Evolutionary conservation across 2,329 filamentous ascomycete genomes (phyloP).

Genomic region (Stagonosporopsis vannaccii): DNA sequence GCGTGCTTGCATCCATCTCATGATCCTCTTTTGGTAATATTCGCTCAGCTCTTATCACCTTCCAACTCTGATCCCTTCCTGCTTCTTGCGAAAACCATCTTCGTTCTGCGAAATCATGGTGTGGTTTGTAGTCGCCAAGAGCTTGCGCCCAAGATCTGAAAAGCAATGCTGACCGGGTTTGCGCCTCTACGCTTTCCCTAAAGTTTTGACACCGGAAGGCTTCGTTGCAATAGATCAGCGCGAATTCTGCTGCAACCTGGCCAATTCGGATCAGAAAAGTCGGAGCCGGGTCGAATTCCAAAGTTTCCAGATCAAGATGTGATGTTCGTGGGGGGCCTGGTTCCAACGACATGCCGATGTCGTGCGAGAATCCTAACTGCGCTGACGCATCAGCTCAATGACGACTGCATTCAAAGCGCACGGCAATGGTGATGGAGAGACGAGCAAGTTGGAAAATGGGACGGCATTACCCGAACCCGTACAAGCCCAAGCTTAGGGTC

Average conservation of each 20-base stretch:
- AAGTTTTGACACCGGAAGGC: constrained; percentile 25
- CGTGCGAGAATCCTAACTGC: background rate
- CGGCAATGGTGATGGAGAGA: background rate
- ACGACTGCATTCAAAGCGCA: background rate
- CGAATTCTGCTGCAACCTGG: constrained; percentile 21
- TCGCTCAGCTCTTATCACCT: constrained; percentile 24
- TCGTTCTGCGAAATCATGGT: constrained; percentile 23
- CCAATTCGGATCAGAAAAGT: constrained; percentile 33
- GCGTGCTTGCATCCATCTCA: background rate
- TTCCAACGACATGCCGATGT: constrained; percentile 2
- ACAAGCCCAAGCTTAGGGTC: background rate
- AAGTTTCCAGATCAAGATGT: constrained; percentile 29
- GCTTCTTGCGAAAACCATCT: constrained; percentile 30
- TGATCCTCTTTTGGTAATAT: background rate
- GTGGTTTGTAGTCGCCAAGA: constrained; percentile 18
- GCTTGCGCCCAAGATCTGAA: constrained; percentile 42
- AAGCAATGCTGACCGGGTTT: constrained; percentile 23
- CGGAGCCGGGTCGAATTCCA: constrained; percentile 33
- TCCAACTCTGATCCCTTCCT: constrained; percentile 24
- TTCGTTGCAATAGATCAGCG: constrained; percentile 34
- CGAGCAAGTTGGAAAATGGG: background rate
- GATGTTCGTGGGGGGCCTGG: constrained; percentile 1
- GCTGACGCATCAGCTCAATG: background rate
- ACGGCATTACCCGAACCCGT: background rate
- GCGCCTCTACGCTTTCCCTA: constrained; percentile 13